Evolutionary conservation across 2,329 filamentous ascomycete species (phyloP).

Genomic region (Coleophoma cylindrospora): DNA sequence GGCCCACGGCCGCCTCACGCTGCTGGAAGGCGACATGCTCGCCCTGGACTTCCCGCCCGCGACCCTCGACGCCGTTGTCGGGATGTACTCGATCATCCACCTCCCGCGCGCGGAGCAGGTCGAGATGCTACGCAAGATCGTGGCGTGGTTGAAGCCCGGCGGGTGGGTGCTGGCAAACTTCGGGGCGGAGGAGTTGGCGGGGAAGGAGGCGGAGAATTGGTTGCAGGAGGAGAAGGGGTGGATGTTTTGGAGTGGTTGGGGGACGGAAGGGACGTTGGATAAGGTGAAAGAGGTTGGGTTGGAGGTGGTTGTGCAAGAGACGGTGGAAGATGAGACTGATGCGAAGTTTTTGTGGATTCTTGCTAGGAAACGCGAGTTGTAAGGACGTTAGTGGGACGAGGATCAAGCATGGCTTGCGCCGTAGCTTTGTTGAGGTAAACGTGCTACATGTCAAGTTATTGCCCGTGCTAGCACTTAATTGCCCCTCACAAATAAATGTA

Average conservation of each 20-base stretch:
- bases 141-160: slow-evolving; percentile 35
- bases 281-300: slow-evolving; percentile 22
- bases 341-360: slow-evolving; percentile 3
- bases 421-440: no score
- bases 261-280: slow-evolving; percentile 4
- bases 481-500: no score
- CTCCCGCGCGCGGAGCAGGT: slow-evolving; percentile 35
- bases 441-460: no score
- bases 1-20: slow-evolving; percentile 3
- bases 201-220: slow-evolving; percentile 18
- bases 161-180: slow-evolving; percentile 33
- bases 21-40: slow-evolving; percentile 36
- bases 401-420: no score
- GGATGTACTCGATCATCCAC: slow-evolving; percentile 39
- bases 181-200: slow-evolving; percentile 16
- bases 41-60: slow-evolving; percentile 25
- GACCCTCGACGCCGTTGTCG: slow-evolving; percentile 34
- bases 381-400: no score
- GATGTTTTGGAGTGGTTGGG: slow-evolving; percentile 15
- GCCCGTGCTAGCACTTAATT: no score
- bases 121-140: slow-evolving; percentile 29
- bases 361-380: no score
- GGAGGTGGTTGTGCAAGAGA: slow-evolving; percentile 19
- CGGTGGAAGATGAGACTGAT: slow-evolving; percentile 12
- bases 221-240: slow-evolving; percentile 5